Evolutionary conservation across 345 rosid genomes (phyloP).

Genomic region (Citrus unshiu): DNA sequence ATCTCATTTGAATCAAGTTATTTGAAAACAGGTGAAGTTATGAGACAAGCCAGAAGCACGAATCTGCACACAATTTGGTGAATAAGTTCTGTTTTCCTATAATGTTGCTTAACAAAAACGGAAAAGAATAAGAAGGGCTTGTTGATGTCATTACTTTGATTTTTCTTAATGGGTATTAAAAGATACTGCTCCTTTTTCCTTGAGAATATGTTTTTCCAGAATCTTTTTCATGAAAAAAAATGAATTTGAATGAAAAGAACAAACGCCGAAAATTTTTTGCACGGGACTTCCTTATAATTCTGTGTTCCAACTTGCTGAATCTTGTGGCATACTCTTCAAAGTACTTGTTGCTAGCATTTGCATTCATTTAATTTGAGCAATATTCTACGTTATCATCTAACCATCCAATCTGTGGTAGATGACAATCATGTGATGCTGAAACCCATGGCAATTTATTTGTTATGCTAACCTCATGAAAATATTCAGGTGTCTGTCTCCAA

Average conservation of each 20-base stretch:
- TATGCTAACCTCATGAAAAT: slow-evolving; percentile 13
- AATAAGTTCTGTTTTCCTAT: too few species aligned
- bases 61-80: neutral
- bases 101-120: neutral
- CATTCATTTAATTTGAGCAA: neutral
- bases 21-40: neutral
- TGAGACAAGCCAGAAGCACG: neutral
- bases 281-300: neutral
- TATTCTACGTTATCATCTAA: neutral
- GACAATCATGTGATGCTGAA: neutral
- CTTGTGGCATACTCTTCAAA: neutral
- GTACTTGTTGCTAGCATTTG: slow-evolving; percentile 7
- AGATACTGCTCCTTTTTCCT: too few species aligned
- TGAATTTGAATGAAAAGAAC: neutral
- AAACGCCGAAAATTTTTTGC: neutral
- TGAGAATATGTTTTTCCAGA: neutral
- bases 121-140: neutral
- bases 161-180: neutral
- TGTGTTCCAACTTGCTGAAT: neutral
- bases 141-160: neutral
- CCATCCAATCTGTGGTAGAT: slow-evolving; percentile 1
- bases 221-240: neutral
- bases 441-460: neutral
- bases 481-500: slow-evolving; percentile 72
- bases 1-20: neutral